Evolutionary conservation across 345 rosid genomes (phyloP), one percentile per base, ranked within the genome.

Genomic region (Citrus unshiu): DNA sequence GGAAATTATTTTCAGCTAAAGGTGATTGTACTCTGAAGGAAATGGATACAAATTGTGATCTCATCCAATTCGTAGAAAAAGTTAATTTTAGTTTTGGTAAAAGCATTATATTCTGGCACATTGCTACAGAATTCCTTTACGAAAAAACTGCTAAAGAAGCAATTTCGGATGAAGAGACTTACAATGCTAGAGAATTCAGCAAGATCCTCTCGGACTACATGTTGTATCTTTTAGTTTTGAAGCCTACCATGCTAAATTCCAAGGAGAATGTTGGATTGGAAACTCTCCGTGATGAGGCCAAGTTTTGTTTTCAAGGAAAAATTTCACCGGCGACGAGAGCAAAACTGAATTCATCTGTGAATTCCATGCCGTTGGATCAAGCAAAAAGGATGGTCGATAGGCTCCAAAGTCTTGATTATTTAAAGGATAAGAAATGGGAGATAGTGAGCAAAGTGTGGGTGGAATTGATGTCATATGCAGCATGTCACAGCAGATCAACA

Each of bases 191-290:
- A 12, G 85, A 80, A 73, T 79, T 85, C 60, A 86, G 92, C 73
- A 90, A 90, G 82, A 66, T 76, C 9, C 78, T 90, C 0, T 87
- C 93, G 0, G 95, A 91, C 80, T 91, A 90, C 87, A 88, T 90
- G 92, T 10, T 87, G 79, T 88, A 88, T 72, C 92, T 91, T 71
- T 59, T 91, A 24, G 77, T 83, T 2, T 78, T 37, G 40, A 37
- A 37, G 40, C 40, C 40, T 37, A 37, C 40, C 9, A 3, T 37
- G 40, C 29, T 27, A 2, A 29, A 29, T 2, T 29, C 30, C 29
- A 27, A 27, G 29, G 29, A 27, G 29, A 27, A 27, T 27, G 29
- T 27, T 27, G 29, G 91, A 61, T 88, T 84, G 49, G 63, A 78
- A 59, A 90, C 68, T 86, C 92, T 12, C 83, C 10, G 87, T 22